Conservation (phyloP, 23 red algal species). For the Pyropia yezoensis region DNA sequence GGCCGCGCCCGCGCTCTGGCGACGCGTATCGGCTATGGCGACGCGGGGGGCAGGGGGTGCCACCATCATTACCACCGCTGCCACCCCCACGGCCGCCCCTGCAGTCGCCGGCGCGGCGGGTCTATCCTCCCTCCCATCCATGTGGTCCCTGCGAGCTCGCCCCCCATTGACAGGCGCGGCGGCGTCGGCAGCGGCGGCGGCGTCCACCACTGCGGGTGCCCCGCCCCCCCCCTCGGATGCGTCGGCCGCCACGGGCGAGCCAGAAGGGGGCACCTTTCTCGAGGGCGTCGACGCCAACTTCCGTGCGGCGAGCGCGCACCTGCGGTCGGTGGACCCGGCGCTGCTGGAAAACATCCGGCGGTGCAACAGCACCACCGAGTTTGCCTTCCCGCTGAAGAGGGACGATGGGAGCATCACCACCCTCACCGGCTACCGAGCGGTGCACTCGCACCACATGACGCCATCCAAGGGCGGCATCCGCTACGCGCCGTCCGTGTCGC, state of each 20-base stretch:
- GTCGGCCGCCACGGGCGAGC: neutral
- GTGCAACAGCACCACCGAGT: constrained; percentile 57
- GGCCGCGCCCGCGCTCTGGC: no score
- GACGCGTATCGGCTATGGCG: no score
- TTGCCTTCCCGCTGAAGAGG: constrained; percentile 66
- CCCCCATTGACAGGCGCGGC: no score
- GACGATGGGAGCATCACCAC: constrained; percentile 60
- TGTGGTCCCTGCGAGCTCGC: no score
- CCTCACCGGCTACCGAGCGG: constrained; percentile 76
- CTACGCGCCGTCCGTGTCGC: constrained; percentile 62
- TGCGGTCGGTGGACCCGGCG: constrained; percentile 37
- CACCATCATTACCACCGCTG: no score
- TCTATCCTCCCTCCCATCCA: no score
- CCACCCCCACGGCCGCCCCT: no score
- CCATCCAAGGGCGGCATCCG: constrained; percentile 98
- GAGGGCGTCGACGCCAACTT: constrained; percentile 77
- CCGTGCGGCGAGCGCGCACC: constrained; percentile 37
- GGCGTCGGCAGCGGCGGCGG: no score
- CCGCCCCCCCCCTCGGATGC: neutral
- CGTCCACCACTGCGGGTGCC: no score
- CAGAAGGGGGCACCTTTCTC: constrained; percentile 51
- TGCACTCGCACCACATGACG: constrained; percentile 73
- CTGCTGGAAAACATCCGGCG: constrained; percentile 69
- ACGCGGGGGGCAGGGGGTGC: no score
- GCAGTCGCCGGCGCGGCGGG: no score